Evolutionary conservation across 2,329 filamentous ascomycete genomes (phyloP).

Genomic region (Ceratocystis lukuohia): DNA sequence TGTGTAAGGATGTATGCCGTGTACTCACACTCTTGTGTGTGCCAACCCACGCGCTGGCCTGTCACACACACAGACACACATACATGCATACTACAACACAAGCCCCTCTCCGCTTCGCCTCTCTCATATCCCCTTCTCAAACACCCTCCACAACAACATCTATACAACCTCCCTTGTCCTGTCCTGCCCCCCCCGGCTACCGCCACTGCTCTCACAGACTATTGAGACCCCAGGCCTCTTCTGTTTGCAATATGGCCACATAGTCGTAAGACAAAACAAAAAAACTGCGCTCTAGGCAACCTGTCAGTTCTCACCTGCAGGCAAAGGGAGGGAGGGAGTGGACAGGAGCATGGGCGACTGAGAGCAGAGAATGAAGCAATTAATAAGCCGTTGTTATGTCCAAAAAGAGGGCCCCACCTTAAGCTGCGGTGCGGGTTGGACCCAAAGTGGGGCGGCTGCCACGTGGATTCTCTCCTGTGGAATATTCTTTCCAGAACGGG

Average conservation of each 20-base stretch:
- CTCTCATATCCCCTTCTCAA: background rate
- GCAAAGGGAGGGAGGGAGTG: background rate
- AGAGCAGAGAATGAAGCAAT: too few species aligned
- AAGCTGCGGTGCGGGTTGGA: background rate
- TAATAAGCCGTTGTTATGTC: too few species aligned
- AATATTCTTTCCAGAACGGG: constrained; percentile 12
- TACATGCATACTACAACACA: too few species aligned
- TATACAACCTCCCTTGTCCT: background rate
- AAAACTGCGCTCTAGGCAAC: background rate
- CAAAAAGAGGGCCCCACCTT: background rate
- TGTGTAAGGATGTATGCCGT: background rate
- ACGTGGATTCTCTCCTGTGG: constrained; percentile 10
- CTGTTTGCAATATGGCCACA: background rate
- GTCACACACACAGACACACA: background rate
- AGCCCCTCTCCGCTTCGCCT: background rate
- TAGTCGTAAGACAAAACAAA: background rate
- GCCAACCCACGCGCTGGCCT: too few species aligned
- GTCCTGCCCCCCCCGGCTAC: background rate
- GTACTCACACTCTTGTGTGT: background rate
- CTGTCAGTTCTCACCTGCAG: background rate
- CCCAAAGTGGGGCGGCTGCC: constrained; percentile 4
- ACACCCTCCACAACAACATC: background rate
- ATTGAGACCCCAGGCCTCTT: background rate
- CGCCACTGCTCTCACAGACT: background rate
- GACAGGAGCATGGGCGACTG: too few species aligned